Base-by-base conservation (phyloP, 2,329 filamentous ascomycete genomes). In the Talaromyces verruculosus region DNA sequence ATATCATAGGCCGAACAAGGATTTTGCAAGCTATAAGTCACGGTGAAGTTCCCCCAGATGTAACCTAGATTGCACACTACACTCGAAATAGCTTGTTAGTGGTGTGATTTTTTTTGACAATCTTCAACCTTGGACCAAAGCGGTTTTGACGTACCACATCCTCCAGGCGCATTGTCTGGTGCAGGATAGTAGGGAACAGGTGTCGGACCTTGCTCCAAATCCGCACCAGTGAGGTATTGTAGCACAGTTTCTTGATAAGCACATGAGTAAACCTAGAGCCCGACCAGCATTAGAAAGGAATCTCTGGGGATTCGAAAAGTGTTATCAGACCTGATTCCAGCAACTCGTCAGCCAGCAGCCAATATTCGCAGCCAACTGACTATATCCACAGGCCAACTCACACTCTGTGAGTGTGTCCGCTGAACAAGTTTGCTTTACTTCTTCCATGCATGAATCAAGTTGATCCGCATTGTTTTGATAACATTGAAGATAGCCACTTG, bases 401-500 rank as follows among this genome's bases (percentile, higher is more conserved):
- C 49, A 53, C 49, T 53, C 49, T 17, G 15, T 33, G 35, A 41
- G 19, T 28, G 33, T 41, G 28, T 59, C 37, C 35, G 13, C 19
- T 41, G 35, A 17, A 28, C 55, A 59, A 28, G 33, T 59, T 28
- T 59, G 28, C 25, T 39, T 7, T 59, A 19, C 22, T 7, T 41
- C 13, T 25, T 15, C 35, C 55, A 59, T 39, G 35, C 55, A 59
- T 17, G 35, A 39, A 28, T 2, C n/a, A 33, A 67, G 57, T 15
- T 37, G 22, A n/a, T 67, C 47, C 17, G n/a, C 45, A 57, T 67
- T 67, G 10, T 62, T 39, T 13, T 61, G n/a, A 33, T 67, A 67
- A 41, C 65, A 67, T n/a, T 67, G 62, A 15, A 67, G 65, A 67
- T 67, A 67, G 28, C 62, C 65, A 57, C 63, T 67, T 45, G 62